Evolutionary conservation across 306 rosid species (phyloP), one percentile per base, ranked within the genome.

Genomic region (Vigna trinervia): DNA sequence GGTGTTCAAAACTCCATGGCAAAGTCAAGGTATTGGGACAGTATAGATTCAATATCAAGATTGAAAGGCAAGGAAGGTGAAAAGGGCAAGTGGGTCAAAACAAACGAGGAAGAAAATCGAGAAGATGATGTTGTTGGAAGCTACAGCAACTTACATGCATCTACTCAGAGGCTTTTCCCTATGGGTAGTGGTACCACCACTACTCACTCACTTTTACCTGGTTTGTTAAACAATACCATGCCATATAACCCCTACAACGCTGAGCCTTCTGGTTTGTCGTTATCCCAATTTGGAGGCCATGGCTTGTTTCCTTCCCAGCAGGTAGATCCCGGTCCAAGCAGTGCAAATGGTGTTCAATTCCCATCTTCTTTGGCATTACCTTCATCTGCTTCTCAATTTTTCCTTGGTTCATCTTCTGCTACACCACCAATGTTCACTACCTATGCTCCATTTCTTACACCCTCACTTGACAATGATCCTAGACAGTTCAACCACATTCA

Each of bases 261-360:
- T 10, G 90, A 85, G 46, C 85, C 89, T 81, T 81, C 97, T 20
- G 62, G 48, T 58, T 69, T 91, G 26, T 88, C 97, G 52, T 85
- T 89, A 38, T 85, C 92, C 70, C 96, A 88, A 71, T 85, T 84
- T 81, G 89, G 91, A 77, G 83, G 84, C 76, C 86, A 85, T 65
- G 96, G 90, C 41, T 17, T 71, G 69, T 86, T 86, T 72, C 77
- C 87, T 47, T 72, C 88, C 7, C 90, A 84, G 26, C 90, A 84
- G 19, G 19, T 66, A 46, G 86, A 78, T 46, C 77, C 90, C 1
- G 81, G 83, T 52, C 62, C 78, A 32, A 69, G 70, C 23, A 26
- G 4, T 14, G 56, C 54, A 28, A 78, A 52, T 74, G 78, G 68
- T 30, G 57, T 79, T 12, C 84, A 84, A 59, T 83, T 84, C 63